These are phyloP conservation scores for Triticum aestivum DNA, from an alignment of 176 grass and related monocot species.

Conservation along the genomic window DNA sequence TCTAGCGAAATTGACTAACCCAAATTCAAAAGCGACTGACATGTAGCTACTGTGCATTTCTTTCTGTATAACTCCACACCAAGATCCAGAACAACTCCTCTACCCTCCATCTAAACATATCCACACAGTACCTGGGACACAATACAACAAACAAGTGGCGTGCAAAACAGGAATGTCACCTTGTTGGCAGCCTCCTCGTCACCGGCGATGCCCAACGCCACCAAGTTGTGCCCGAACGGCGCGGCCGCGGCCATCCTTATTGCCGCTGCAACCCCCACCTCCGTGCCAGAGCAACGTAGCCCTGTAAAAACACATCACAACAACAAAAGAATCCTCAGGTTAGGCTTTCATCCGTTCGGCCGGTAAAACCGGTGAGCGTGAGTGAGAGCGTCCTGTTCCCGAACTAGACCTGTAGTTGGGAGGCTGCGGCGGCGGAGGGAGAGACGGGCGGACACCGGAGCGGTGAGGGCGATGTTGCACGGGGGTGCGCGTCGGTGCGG, in stretches of 20 bases:
- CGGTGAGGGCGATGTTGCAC: neutral
- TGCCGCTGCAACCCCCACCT: slow-evolving; percentile 2
- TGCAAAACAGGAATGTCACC: neutral
- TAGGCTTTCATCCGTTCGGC: neutral
- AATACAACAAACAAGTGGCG: slow-evolving; percentile 8
- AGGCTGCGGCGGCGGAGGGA: neutral
- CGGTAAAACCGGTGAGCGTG: neutral
- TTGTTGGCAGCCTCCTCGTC: slow-evolving; percentile 3
- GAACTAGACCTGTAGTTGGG: neutral
- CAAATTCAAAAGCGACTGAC: no score
- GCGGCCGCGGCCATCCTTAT: neutral
- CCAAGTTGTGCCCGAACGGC: slow-evolving; percentile 29
- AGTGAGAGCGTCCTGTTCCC: neutral
- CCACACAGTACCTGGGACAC: neutral
- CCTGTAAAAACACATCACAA: neutral
- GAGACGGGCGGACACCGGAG: neutral
- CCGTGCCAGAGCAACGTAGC: slow-evolving; percentile 15
- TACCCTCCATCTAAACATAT: neutral
- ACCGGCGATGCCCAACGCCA: neutral
- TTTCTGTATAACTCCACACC: no score
- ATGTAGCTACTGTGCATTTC: no score
- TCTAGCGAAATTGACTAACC: no score
- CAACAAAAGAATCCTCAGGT: neutral
- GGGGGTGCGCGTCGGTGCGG: neutral
- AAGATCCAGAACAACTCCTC: neutral